Evolutionary conservation across 2,329 filamentous ascomycete species (phyloP).

Genomic region (Penicillium brasilianum): DNA sequence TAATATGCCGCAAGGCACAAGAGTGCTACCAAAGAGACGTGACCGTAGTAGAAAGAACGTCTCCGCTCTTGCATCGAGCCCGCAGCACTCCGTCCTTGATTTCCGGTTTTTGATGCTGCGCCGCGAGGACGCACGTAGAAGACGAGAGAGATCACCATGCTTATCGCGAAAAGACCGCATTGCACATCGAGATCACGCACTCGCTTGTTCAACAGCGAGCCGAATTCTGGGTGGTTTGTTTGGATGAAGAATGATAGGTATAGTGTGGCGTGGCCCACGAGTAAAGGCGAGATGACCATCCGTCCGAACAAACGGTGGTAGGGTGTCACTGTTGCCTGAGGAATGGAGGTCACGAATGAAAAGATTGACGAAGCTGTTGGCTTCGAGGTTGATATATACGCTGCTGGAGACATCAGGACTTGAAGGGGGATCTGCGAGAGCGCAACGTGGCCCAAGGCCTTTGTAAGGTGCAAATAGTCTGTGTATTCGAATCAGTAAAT

Average conservation of each 20-base stretch:
- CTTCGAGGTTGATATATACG: constrained; percentile 50
- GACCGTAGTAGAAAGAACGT: constrained; percentile 59
- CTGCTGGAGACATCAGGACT: constrained; percentile 57
- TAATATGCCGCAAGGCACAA: constrained; percentile 58
- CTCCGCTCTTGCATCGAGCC: constrained; percentile 42
- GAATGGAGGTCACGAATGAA: constrained; percentile 57
- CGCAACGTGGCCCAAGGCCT: constrained; percentile 64
- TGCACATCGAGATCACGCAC: constrained; percentile 63
- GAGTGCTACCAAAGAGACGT: constrained; percentile 57
- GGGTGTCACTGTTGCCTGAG: constrained; percentile 61
- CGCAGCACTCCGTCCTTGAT: constrained; percentile 16
- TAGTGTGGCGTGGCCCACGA: constrained; percentile 58
- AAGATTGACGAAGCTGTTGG: constrained; percentile 55
- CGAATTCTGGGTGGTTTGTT: constrained; percentile 44
- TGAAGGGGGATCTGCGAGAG: constrained; percentile 66
- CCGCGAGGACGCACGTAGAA: constrained; percentile 55
- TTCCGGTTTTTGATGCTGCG: constrained; percentile 17
- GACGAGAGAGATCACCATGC: constrained; percentile 53
- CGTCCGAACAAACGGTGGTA: constrained; percentile 64
- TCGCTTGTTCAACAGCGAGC: constrained; percentile 56
- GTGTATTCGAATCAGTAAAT: constrained; percentile 10
- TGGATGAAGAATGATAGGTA: constrained; percentile 64
- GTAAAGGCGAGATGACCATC: constrained; percentile 56
- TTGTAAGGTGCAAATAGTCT: constrained; percentile 69
- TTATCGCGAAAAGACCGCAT: constrained; percentile 57